phyloP scores from a whole-genome alignment of 2,329 filamentous ascomycete genomes.

The Fusarium incarnatum region DNA sequence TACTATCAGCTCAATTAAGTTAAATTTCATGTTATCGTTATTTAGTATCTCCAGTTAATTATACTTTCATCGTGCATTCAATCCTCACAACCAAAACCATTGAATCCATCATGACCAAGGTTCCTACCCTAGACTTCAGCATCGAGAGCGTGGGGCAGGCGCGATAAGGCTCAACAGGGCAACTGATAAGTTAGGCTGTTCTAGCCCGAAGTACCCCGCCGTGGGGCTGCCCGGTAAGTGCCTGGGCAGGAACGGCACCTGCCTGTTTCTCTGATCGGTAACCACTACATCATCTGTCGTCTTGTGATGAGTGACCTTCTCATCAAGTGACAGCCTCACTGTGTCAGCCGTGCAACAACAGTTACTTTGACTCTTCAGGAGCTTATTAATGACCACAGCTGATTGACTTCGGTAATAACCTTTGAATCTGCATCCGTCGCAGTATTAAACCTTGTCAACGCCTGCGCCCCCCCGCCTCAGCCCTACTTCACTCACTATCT shows the following conservation, averaged over 20 bases:
- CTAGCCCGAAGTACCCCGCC: slow-evolving; percentile 37
- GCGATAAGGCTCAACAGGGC: slow-evolving; percentile 17
- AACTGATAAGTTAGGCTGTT: slow-evolving; percentile 12
- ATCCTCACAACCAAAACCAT: neutral
- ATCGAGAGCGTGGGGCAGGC: neutral
- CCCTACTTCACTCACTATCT: slow-evolving; percentile 8
- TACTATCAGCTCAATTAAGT: too few relatives aligned
- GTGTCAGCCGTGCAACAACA: slow-evolving; percentile 31
- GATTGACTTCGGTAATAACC: neutral
- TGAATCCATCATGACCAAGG: neutral
- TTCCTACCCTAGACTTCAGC: slow-evolving; percentile 5
- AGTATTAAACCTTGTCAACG: slow-evolving; percentile 26
- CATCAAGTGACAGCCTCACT: slow-evolving; percentile 45
- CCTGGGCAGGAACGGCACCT: slow-evolving; percentile 24
- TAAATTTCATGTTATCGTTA: neutral
- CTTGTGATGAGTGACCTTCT: slow-evolving; percentile 40
- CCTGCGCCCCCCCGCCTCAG: slow-evolving; percentile 31
- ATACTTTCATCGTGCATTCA: neutral
- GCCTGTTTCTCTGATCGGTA: slow-evolving; percentile 30
- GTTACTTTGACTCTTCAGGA: slow-evolving; percentile 3
- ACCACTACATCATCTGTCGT: slow-evolving; percentile 42
- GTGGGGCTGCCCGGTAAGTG: slow-evolving; percentile 31
- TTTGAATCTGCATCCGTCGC: slow-evolving; percentile 1
- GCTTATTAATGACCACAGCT: neutral
- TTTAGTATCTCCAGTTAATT: neutral